These are phyloP conservation scores for Aspergillus melleus DNA, from an alignment of 2,329 filamentous ascomycete genomes.

Conservation along the genomic window DNA sequence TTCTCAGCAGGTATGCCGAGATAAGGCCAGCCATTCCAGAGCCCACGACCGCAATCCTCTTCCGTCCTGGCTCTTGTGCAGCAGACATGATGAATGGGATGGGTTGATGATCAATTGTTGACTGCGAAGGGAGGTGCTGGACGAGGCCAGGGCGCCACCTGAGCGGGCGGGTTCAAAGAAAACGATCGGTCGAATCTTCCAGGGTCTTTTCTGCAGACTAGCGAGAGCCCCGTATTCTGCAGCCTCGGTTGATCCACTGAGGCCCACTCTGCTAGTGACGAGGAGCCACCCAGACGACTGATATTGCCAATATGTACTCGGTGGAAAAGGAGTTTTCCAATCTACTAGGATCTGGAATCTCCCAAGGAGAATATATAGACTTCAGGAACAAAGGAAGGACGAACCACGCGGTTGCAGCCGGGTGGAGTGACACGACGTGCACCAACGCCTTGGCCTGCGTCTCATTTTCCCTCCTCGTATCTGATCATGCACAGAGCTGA, in stretches of 20 bases:
- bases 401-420: background rate
- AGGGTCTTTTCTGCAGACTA: background rate
- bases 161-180: background rate
- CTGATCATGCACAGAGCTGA: background rate
- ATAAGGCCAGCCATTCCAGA: constrained; percentile 52
- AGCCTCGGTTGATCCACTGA: background rate
- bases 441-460: background rate
- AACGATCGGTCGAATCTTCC: background rate
- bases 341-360: background rate
- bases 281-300: background rate
- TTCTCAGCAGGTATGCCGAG: constrained; percentile 47
- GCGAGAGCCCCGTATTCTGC: background rate
- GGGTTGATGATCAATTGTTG: background rate
- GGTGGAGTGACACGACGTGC: background rate
- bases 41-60: constrained; percentile 47
- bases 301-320: background rate
- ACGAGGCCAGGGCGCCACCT: background rate
- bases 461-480: background rate
- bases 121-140: background rate
- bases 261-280: background rate
- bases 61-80: background rate
- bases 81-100: background rate
- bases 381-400: background rate
- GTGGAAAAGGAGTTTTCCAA: background rate
- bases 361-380: background rate